phyloP scores from a whole-genome alignment of 2,329 filamentous ascomycete genomes.

The Pseudocercospora fuligena region DNA sequence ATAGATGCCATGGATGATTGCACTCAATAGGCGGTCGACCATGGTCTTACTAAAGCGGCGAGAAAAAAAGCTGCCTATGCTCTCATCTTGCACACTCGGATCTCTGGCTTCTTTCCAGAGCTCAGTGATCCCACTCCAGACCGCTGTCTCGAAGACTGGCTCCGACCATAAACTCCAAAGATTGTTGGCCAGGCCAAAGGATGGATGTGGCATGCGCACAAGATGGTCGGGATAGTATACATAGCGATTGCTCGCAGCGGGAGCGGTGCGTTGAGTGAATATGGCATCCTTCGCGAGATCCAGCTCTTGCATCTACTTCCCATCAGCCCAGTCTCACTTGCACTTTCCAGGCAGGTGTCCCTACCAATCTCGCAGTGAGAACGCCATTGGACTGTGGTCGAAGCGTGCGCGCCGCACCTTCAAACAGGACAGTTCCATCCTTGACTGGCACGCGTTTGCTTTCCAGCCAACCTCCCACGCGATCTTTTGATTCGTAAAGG shows the following conservation, averaged over 20 bases:
- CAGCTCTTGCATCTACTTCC: conserved; percentile 61
- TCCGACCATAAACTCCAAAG: conserved; percentile 48
- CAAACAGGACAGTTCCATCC: conserved; percentile 72
- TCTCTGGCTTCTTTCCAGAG: conserved; percentile 34
- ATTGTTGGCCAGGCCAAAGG: conserved; percentile 39
- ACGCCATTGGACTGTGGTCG: conserved; percentile 64
- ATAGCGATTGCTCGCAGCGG: conserved; percentile 69
- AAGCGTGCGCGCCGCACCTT: conserved; percentile 81
- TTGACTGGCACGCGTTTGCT: conserved; percentile 67
- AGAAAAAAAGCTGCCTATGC: conserved; percentile 69
- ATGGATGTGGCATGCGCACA: conserved; percentile 62
- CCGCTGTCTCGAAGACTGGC: conserved; percentile 59
- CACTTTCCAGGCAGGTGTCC: conserved; percentile 32
- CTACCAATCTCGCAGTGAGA: conserved; percentile 72
- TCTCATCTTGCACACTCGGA: conserved; percentile 64
- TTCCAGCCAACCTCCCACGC: conserved; percentile 83
- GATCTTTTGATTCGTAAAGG: conserved; percentile 73
- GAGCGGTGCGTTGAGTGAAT: conserved; percentile 55
- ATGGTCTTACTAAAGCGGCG: conserved; percentile 60
- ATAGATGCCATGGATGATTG: conserved; percentile 83
- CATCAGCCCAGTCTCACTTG: conserved; percentile 31
- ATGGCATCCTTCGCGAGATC: conserved; percentile 62
- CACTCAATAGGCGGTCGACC: conserved; percentile 76
- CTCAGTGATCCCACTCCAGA: conserved; percentile 46
- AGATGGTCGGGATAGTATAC: conserved; percentile 88